Percentiles rank a stretch among this genome's conserved stretches.
Conservation (phyloP, 441 rosid species). For the Brassica balearica region DNA sequence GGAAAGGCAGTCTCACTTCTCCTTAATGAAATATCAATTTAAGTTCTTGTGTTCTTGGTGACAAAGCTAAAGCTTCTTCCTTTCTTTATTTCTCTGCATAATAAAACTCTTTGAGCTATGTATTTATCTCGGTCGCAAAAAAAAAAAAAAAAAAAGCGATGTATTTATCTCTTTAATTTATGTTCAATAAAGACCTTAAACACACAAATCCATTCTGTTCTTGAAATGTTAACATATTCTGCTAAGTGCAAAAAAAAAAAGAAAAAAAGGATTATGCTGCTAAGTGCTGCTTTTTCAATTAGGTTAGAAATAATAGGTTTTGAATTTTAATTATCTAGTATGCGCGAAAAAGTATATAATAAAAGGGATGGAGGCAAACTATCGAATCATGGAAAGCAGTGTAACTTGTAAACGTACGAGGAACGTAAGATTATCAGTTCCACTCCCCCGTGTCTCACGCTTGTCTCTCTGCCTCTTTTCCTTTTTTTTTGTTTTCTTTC, state of each 20-base stretch:
- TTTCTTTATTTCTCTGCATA: too few relatives aligned
- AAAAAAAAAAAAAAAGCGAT: too few relatives aligned
- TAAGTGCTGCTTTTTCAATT: background rate
- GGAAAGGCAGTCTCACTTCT: too few relatives aligned
- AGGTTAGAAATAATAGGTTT: background rate
- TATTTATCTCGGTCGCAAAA: too few relatives aligned
- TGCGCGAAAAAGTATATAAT: conserved; percentile 9
- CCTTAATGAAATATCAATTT: too few relatives aligned
- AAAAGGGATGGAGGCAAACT: conserved; percentile 25
- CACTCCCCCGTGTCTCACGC: conserved; percentile 40
- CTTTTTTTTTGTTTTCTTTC: background rate
- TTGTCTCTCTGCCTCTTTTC: background rate
- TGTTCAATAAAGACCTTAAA: too few relatives aligned
- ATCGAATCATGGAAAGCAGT: conserved; percentile 29
- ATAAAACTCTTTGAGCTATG: too few relatives aligned
- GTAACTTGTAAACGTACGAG: conserved; percentile 39
- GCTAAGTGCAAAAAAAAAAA: background rate
- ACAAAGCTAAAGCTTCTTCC: too few relatives aligned
- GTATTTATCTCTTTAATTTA: too few relatives aligned
- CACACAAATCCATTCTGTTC: too few relatives aligned
- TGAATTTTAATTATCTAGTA: background rate
- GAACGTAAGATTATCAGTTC: conserved; percentile 37
- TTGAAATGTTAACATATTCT: too few relatives aligned
- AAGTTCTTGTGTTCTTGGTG: too few relatives aligned
- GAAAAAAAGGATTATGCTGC: background rate